Evolutionary conservation across 202 grass and related monocot species (phyloP), one percentile per base, ranked within the genome.

Genomic region (Schoenoplectus tabernaemontani): DNA sequence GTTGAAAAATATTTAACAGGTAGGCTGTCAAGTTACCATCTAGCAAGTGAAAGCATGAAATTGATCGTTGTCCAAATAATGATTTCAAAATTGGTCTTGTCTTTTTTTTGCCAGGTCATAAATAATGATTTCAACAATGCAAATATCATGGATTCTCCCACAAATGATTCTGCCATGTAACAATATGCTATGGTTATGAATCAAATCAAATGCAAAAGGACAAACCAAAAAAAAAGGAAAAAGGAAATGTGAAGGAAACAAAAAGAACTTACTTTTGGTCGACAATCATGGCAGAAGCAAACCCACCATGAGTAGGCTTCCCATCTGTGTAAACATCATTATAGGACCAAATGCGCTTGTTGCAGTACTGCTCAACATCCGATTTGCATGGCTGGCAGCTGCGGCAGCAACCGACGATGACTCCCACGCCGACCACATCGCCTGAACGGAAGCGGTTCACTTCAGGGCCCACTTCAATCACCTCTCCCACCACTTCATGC

Each of bases 251-350:
- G 1, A 41, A 10, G 10, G 1, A 66, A 39, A 32, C 1, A 30
- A 30, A 17, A 9, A 17, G 0, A n/a, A 92, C 91, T 92, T 64
- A 98, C 95, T 98, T 98, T 71, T 98, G 86, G 69, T 98, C 86
- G 42, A 98, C 95, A 42, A 92, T 39, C 91, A 98, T 98, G 75
- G 95, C 7, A 39, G 91, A 95, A 78, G 95, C 70, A 63, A 98
- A 98, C 0, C 95, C 95, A 0, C 95, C 95, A 32, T 95, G 88
- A 20, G 95, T 98, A 2, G 95, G 91, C 3, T 77, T 79, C 50
- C 95, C 95, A 1, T 98, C 95, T 9, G 90, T 86, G 86, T 95
- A 95, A 41, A 98, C 91, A 16, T 98, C 95, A 61, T 98, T 98
- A 82, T 98, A 98, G 0, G 95, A 87, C 95, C 95, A 98, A 8